These are phyloP conservation scores for Nemania abortiva DNA, from an alignment of 2,329 filamentous ascomycete species.

Conservation along the genomic window DNA sequence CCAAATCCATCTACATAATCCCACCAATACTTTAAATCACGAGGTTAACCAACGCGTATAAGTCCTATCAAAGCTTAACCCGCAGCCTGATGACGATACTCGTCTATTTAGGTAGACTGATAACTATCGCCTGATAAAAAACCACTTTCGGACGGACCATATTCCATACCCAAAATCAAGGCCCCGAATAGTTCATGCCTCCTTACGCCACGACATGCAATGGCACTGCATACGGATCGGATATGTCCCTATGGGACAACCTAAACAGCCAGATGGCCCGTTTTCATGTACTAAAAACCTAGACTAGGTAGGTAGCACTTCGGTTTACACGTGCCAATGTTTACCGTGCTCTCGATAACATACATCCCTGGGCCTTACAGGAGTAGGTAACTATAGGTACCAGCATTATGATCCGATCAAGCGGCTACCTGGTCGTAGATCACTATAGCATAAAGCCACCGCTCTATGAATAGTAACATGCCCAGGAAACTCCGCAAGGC, in stretches of 20 bases:
- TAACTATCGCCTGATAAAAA: neutral
- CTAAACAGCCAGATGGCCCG: neutral
- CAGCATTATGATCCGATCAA: constrained; percentile 18
- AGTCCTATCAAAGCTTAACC: neutral
- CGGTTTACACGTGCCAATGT: neutral
- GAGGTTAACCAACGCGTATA: neutral
- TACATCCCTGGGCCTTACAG: constrained; percentile 27
- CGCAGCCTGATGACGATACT: constrained; percentile 8
- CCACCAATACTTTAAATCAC: neutral
- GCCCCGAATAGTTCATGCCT: neutral
- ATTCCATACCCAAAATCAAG: neutral
- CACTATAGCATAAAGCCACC: constrained; percentile 23
- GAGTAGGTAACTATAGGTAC: neutral
- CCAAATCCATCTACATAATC: neutral
- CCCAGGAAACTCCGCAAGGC: constrained; percentile 18
- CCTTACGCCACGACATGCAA: neutral
- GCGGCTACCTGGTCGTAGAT: constrained; percentile 17
- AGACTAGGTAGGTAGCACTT: neutral
- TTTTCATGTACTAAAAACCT: neutral
- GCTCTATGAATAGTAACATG: constrained; percentile 31
- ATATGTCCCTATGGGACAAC: neutral
- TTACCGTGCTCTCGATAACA: constrained; percentile 1
- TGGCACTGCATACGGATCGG: neutral
- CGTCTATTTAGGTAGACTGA: neutral
- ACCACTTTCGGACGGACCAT: neutral